Conservation (phyloP, 441 rosid genomes). For the Corymbia calophylla region DNA sequence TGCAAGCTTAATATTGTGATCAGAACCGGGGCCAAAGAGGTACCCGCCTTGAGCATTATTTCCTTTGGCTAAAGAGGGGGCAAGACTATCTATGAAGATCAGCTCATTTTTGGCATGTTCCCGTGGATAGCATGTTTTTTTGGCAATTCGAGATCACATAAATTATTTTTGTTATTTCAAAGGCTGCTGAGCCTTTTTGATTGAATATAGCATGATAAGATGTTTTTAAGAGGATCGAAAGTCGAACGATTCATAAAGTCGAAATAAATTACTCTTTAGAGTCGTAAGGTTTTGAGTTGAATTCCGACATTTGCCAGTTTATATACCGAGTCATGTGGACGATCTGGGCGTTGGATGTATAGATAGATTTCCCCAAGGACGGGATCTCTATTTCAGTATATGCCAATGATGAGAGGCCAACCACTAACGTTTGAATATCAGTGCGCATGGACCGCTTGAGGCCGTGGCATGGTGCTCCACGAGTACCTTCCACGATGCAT, state of each 20-base stretch:
- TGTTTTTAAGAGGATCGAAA: neutral
- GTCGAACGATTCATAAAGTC: neutral
- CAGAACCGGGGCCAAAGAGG: neutral
- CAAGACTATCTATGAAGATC: neutral
- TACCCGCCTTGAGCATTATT: neutral
- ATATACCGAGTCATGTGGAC: fast-evolving
- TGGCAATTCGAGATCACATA: neutral
- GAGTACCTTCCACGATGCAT: neutral
- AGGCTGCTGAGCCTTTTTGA: neutral
- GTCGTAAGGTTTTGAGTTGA: neutral
- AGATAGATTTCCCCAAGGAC: neutral
- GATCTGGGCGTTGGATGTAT: neutral
- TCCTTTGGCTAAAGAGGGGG: neutral
- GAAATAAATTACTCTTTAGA: fast-evolving
- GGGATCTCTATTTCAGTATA: neutral
- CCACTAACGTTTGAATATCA: neutral
- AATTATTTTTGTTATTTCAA: neutral
- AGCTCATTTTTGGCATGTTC: neutral
- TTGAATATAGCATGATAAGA: neutral
- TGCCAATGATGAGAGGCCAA: neutral
- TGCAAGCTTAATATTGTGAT: neutral
- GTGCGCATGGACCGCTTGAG: neutral
- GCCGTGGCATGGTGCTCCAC: neutral
- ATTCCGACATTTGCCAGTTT: neutral
- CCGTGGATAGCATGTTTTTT: neutral